Percentiles rank a stretch among this genome's conserved stretches.
phyloP scores from a whole-genome alignment of 495 filamentous ascomycete species.

The Lasiosphaeria miniovina region DNA sequence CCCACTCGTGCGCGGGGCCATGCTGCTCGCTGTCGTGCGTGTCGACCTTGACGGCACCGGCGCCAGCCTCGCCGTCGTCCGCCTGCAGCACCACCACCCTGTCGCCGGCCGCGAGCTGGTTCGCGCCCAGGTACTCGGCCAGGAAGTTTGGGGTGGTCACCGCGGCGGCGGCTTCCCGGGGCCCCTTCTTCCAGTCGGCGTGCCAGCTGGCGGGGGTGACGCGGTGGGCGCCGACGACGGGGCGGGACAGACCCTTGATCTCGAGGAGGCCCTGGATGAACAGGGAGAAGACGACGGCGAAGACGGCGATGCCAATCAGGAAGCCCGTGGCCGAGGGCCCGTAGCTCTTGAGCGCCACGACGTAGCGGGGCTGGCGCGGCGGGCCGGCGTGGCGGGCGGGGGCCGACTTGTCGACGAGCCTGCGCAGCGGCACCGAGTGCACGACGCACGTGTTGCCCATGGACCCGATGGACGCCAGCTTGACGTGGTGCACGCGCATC shows the following conservation, averaged over 20 bases:
- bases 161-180: neutral
- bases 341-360: conserved; percentile 58
- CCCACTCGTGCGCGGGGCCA: conserved; percentile 56
- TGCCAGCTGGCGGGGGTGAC: conserved; percentile 30
- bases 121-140: conserved; percentile 10
- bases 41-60: conserved; percentile 29
- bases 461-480: conserved; percentile 74
- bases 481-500: conserved; percentile 58
- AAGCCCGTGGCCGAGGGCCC: conserved; percentile 46
- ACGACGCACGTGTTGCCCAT: conserved; percentile 83
- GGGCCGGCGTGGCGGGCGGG: conserved; percentile 43
- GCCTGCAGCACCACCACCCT: conserved; percentile 13
- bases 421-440: conserved; percentile 72
- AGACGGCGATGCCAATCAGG: conserved; percentile 47
- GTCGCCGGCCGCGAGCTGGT: conserved; percentile 3
- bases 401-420: conserved; percentile 44
- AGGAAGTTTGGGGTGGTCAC: conserved; percentile 1
- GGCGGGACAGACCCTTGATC: conserved; percentile 57
- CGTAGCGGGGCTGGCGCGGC: conserved; percentile 55
- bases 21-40: conserved; percentile 46
- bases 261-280: conserved; percentile 66
- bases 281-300: conserved; percentile 56
- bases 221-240: conserved; percentile 47
- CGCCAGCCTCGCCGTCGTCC: conserved; percentile 22
- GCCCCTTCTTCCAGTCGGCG: neutral